Base-by-base conservation (phyloP, 2,329 filamentous ascomycete species). In the Bimuria novae-zelandiae region DNA sequence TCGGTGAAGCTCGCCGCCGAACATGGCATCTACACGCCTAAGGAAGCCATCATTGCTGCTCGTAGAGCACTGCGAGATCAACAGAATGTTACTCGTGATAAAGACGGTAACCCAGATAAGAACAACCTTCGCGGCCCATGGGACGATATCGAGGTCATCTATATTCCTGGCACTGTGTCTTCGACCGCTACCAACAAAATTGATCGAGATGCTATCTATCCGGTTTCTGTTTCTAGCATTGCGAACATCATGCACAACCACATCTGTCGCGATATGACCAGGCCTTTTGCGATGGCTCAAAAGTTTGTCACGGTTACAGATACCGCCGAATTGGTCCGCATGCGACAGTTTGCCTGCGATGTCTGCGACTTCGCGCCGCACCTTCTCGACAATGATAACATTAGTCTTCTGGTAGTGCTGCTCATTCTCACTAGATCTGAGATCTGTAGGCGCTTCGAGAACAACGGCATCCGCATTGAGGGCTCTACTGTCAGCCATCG, bases 101-200 rank as follows among this genome's bases (percentile, higher is more conserved):
- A 61, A 17, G 63, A 59, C n/a, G 56, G 62, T 17, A 56, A 59
- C 11, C 43, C 19, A 16, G 43, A 46, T 21, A 46, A 46, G 43
- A 46, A 8, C 8, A 46, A 46, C 12, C 30, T 35, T 14, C 64
- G 65, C 36, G 70, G 68, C 4, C 71, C 71, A 1, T 74, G 62
- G 39, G 71, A 74, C 39, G 69, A 72, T 14, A 72, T 74, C 21
- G 71, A 74, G 48, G 68, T 74, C 47, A 71, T 74, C 43, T 74
- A 71, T 47, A 71, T 74, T 35, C 65, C 71, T 4, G 71, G 71
- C 19, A 74, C 71, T 2, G 71, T 74, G 10, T 71, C 68, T 3
- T 71, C 71, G 4, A 68, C 67, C 8, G 70, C 71, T 12, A 74
- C 71, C 0, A 70, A 67, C 45, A 63, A 58, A 30, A 69, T 74